Evolutionary conservation across 108 stramenopile genomes (phyloP).

Genomic region (Pseudonitzschia multistriata): DNA sequence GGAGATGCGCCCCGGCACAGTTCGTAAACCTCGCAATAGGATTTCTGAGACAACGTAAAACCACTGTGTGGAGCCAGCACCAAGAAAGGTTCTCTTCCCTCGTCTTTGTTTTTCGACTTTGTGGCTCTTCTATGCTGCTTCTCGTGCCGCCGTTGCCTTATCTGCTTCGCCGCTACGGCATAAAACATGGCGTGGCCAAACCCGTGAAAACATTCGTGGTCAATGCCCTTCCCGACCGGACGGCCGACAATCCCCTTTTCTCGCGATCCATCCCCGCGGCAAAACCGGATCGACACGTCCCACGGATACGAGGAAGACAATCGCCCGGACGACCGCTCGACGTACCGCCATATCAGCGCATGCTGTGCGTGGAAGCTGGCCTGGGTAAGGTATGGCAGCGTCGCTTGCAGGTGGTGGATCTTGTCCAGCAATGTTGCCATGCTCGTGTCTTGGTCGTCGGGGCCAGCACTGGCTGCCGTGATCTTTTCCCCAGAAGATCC

Average conservation of each 20-base stretch:
- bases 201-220: slow-evolving; percentile 14
- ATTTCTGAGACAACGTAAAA: not conserved
- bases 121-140: not conserved
- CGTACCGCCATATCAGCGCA: slow-evolving; percentile 7
- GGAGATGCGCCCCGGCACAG: slow-evolving; percentile 7
- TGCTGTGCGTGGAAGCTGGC: slow-evolving; percentile 16
- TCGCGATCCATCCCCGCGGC: slow-evolving; percentile 2
- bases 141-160: not conserved
- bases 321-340: not conserved
- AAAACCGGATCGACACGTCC: not conserved
- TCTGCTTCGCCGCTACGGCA: not conserved
- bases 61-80: slow-evolving; percentile 1
- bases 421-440: not conserved
- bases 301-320: slow-evolving; percentile 7
- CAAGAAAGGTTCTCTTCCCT: not conserved
- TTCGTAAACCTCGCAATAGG: slow-evolving; percentile 8
- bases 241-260: not conserved
- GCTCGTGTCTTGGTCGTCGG: not conserved
- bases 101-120: not conserved
- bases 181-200: slow-evolving; percentile 18
- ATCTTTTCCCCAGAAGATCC: slow-evolving; percentile 1
- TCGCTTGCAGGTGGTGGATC: not conserved
- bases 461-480: not conserved
- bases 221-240: slow-evolving; percentile 7
- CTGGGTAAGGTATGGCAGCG: slow-evolving; percentile 5